phyloP scores from a whole-genome alignment of 306 rosid species.

The Lagenaria siceraria region DNA sequence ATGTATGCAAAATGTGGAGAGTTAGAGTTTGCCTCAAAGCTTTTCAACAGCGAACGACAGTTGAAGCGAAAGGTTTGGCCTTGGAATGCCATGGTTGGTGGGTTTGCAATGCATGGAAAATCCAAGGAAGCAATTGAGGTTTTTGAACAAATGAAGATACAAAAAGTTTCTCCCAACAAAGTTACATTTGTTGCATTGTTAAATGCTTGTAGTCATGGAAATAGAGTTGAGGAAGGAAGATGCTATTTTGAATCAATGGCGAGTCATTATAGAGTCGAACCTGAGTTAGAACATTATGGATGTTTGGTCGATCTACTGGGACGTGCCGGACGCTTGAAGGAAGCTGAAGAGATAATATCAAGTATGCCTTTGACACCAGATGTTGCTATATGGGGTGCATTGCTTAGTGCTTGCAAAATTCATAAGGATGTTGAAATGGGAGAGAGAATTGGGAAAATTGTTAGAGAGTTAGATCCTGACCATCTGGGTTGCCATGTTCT shows the following conservation, averaged over 20 bases:
- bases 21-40: conserved; percentile 35
- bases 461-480: conserved; percentile 35
- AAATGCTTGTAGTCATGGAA: conserved; percentile 66
- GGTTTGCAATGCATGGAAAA: conserved; percentile 62
- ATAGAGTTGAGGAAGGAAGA: conserved; percentile 44
- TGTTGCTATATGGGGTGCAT: conserved; percentile 53
- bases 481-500: conserved; percentile 50
- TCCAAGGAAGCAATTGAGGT: conserved; percentile 35
- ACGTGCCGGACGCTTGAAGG: conserved; percentile 44
- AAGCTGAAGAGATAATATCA: conserved; percentile 47
- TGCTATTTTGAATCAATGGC: conserved; percentile 37
- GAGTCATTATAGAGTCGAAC: conserved; percentile 32
- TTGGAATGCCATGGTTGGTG: conserved; percentile 74
- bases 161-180: conserved; percentile 37
- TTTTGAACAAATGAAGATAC: conserved; percentile 43
- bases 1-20: conserved; percentile 68
- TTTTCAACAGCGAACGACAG: conserved; percentile 15
- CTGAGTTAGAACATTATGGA: conserved; percentile 51
- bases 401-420: conserved; percentile 51
- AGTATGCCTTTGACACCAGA: conserved; percentile 49
- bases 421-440: conserved; percentile 51
- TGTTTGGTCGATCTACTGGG: conserved; percentile 66
- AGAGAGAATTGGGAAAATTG: conserved; percentile 35
- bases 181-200: conserved; percentile 51
- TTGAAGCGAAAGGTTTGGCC: conserved; percentile 34